A percentile compares a stretch with the other conserved stretches of the same genome.
Conservation (phyloP, 2,329 filamentous ascomycete genomes). For the Xylaria polymorpha region DNA sequence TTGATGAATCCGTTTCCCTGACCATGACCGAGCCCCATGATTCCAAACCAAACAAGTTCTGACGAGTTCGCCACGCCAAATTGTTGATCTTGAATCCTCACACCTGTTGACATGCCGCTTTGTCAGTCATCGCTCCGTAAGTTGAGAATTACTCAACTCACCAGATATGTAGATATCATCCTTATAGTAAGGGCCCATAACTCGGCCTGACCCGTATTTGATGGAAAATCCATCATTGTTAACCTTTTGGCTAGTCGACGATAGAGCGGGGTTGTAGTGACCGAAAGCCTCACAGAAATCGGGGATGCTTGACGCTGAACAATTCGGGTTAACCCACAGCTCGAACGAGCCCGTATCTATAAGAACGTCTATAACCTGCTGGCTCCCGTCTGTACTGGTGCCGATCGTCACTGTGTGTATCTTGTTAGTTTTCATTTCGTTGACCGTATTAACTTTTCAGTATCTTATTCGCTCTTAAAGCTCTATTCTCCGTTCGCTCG, state of each 20-base stretch:
- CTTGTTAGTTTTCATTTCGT: constrained; percentile 27
- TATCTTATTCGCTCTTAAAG: neutral
- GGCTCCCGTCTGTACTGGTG: constrained; percentile 50
- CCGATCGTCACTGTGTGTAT: constrained; percentile 56
- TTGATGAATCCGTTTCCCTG: constrained; percentile 54
- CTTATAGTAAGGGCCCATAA: constrained; percentile 58
- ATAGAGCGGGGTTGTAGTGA: constrained; percentile 58
- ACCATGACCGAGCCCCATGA: constrained; percentile 62
- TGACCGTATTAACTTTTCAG: neutral
- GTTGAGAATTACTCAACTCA: constrained; percentile 39
- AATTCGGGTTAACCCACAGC: constrained; percentile 66
- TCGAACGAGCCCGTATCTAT: constrained; percentile 66
- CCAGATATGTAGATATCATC: constrained; percentile 61
- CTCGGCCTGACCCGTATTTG: constrained; percentile 54
- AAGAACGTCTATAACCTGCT: constrained; percentile 59
- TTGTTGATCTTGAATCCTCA: constrained; percentile 58
- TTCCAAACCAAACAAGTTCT: constrained; percentile 62
- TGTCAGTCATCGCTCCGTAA: constrained; percentile 1
- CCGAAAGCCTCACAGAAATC: constrained; percentile 57
- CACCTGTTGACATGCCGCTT: constrained; percentile 43
- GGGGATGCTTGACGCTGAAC: constrained; percentile 51
- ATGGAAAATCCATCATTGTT: constrained; percentile 51
- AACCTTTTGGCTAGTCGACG: constrained; percentile 55
- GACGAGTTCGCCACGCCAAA: constrained; percentile 62
- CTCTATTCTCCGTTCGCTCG: neutral